Conservation (phyloP, 2,329 filamentous ascomycete genomes). For the Colletotrichum brevisporum region DNA sequence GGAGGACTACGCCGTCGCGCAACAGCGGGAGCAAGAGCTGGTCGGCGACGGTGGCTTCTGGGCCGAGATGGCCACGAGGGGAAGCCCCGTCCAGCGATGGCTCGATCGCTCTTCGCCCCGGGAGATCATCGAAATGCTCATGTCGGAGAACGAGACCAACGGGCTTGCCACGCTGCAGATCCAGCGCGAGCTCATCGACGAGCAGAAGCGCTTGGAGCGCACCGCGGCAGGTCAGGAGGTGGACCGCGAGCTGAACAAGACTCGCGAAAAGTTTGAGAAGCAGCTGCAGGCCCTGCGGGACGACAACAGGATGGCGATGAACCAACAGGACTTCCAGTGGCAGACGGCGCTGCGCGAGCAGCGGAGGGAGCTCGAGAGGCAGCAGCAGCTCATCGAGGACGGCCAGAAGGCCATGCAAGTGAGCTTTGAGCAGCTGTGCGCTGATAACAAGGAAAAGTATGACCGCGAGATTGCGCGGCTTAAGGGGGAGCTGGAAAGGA, state of each 20-base stretch:
- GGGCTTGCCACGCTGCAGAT: neutral
- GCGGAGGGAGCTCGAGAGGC: conserved; percentile 3
- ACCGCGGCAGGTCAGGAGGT: conserved; percentile 1
- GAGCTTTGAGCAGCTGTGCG: neutral
- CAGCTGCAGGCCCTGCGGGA: neutral
- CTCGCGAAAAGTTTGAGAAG: conserved; percentile 1
- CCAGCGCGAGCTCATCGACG: conserved; percentile 9
- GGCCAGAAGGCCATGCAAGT: conserved; percentile 9
- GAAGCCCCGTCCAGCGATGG: conserved; percentile 6
- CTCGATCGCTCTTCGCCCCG: neutral
- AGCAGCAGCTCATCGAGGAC: conserved; percentile 6
- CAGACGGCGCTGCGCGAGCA: conserved; percentile 6
- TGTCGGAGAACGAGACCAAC: neutral
- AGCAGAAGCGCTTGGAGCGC: conserved; percentile 3
- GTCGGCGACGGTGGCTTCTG: neutral
- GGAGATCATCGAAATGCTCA: neutral
- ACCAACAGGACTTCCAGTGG: conserved; percentile 3
- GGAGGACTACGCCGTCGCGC: neutral
- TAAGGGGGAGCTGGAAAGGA: neutral
- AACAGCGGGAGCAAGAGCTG: conserved; percentile 6
- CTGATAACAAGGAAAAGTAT: conserved; percentile 2
- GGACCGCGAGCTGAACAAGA: conserved; percentile 5
- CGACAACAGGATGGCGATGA: neutral
- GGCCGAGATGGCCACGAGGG: conserved; percentile 4
- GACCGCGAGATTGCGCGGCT: neutral